These are phyloP conservation scores for Erythrobasidium yunnanense DNA, from an alignment of 768 basidiomycete genomes.

Conservation along the genomic window DNA sequence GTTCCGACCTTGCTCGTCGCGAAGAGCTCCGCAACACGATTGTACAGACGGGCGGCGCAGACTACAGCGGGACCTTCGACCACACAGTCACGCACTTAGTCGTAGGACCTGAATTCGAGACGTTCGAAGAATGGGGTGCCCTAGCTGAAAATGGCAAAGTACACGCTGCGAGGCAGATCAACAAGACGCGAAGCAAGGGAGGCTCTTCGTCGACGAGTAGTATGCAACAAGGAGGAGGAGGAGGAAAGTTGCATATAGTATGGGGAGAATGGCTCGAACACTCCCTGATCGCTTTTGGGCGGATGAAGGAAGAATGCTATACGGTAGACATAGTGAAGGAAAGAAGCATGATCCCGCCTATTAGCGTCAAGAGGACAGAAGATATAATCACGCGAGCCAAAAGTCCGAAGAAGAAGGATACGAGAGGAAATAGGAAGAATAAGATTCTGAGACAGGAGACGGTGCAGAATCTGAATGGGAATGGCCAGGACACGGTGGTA, in stretches of 20 bases:
- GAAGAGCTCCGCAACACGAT: background rate
- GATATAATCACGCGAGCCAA: background rate
- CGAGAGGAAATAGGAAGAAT: background rate
- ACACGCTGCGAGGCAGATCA: constrained; percentile 7
- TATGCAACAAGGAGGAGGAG: background rate
- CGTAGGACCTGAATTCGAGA: background rate
- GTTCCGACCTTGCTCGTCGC: background rate
- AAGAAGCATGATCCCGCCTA: background rate
- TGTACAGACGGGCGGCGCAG: constrained; percentile 7
- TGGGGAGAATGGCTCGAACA: constrained; percentile 28
- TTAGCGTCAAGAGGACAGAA: background rate
- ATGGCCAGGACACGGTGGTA: too few relatives aligned
- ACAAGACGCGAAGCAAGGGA: background rate
- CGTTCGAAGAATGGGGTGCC: background rate
- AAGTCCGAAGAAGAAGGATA: background rate
- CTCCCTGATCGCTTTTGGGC: constrained; percentile 5
- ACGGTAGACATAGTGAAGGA: background rate
- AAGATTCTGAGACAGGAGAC: background rate
- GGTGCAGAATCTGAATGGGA: background rate
- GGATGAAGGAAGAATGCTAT: constrained; percentile 1
- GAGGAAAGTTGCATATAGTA: background rate
- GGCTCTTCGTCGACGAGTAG: too few relatives aligned
- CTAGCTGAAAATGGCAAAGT: background rate
- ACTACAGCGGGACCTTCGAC: background rate
- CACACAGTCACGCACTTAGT: constrained; percentile 15